Evolutionary conservation across 495 filamentous ascomycete genomes (phyloP).

Genomic region (Tricharina praecox): DNA sequence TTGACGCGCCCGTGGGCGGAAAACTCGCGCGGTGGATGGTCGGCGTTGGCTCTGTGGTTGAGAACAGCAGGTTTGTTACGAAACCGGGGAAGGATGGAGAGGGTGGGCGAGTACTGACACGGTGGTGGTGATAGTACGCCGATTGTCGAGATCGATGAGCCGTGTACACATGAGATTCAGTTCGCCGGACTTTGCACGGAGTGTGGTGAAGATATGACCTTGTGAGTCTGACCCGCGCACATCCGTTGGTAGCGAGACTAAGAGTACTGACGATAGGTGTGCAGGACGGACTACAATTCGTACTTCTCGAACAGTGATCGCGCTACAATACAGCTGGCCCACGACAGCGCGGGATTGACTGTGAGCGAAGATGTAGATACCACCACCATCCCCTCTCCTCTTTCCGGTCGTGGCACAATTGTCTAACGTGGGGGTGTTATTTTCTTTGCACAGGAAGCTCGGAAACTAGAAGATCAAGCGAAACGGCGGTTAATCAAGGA

Average conservation of each 20-base stretch:
- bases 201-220: constrained; percentile 96
- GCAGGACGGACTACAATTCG: constrained; percentile 30
- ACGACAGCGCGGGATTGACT: constrained; percentile 67
- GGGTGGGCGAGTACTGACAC: not conserved
- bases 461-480: constrained; percentile 63
- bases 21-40: constrained; percentile 60
- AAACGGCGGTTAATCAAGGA: constrained; percentile 64
- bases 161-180: constrained; percentile 78
- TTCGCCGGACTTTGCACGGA: constrained; percentile 75
- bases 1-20: constrained; percentile 69
- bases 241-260: too few species aligned
- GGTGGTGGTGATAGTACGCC: constrained; percentile 29
- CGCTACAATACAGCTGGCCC: constrained; percentile 81
- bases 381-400: not conserved
- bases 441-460: constrained; percentile 47
- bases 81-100: too few species aligned
- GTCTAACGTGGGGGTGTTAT: too few species aligned
- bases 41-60: constrained; percentile 51
- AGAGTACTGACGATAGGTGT: too few species aligned
- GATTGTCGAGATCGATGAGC: constrained; percentile 71
- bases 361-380: constrained; percentile 31
- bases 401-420: not conserved
- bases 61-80: constrained; percentile 29
- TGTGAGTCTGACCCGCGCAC: too few species aligned
- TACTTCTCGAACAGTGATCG: constrained; percentile 43